These are phyloP conservation scores for Tricholoma furcatifolium DNA, from an alignment of 768 basidiomycete genomes.

Conservation along the genomic window DNA sequence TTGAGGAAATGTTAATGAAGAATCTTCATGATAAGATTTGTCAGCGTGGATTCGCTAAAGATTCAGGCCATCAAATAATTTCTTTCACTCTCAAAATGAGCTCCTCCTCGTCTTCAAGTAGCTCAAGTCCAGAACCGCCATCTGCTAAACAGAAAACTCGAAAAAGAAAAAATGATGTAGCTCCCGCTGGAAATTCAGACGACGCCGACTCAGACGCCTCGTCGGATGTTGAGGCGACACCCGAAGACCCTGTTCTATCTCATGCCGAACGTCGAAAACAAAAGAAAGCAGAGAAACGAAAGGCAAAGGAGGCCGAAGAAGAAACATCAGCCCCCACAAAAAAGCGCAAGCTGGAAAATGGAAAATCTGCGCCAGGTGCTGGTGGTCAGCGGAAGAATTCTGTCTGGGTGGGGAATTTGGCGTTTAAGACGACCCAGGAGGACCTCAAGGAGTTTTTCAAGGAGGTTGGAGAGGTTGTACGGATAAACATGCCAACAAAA, in stretches of 20 bases:
- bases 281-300: constrained; percentile 43
- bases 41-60: not conserved
- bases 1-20: too few species aligned
- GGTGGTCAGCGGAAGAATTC: constrained; percentile 72
- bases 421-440: constrained; percentile 82
- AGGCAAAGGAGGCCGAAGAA: constrained; percentile 20
- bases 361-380: constrained; percentile 27
- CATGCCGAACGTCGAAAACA: constrained; percentile 71
- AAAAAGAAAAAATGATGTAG: constrained; percentile 24
- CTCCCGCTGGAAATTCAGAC: constrained; percentile 16
- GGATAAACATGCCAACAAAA: constrained; percentile 87
- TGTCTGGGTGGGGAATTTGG: constrained; percentile 94
- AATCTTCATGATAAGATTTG: too few species aligned
- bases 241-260: constrained; percentile 58
- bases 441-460: constrained; percentile 72
- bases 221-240: constrained; percentile 11
- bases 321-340: constrained; percentile 30
- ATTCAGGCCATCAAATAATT: not conserved
- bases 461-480: constrained; percentile 69
- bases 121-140: constrained; percentile 27
- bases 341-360: constrained; percentile 47
- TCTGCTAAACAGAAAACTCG: constrained; percentile 25
- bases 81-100: constrained; percentile 18
- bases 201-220: constrained; percentile 20
- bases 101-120: constrained; percentile 37